phyloP scores from a whole-genome alignment of 805 yeast species.

The Teunomyces tritomae region DNA sequence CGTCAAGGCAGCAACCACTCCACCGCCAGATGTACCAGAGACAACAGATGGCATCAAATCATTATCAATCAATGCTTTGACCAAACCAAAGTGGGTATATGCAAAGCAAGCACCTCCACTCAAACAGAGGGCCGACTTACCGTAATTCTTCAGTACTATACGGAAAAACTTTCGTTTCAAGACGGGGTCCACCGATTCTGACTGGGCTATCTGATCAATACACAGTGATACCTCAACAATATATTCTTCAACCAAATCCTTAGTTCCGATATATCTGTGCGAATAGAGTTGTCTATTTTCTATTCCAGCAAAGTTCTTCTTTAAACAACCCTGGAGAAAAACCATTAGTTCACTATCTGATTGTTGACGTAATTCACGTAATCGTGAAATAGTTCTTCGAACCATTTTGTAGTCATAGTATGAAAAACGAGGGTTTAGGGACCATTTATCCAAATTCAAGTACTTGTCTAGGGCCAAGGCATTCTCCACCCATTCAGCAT shows the following conservation, averaged over 20 bases:
- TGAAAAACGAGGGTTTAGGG: slow-evolving; percentile 54
- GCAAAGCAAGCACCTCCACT: slow-evolving; percentile 83
- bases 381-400: slow-evolving; percentile 42
- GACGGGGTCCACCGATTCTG: slow-evolving; percentile 33
- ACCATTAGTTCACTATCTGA: slow-evolving; percentile 48
- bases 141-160: slow-evolving; percentile 60
- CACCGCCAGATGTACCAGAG: slow-evolving; percentile 83
- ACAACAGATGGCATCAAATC: slow-evolving; percentile 65
- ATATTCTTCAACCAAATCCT: slow-evolving; percentile 54
- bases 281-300: slow-evolving; percentile 71
- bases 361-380: slow-evolving; percentile 34
- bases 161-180: slow-evolving; percentile 54
- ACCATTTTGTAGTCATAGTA: slow-evolving; percentile 69
- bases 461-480: slow-evolving; percentile 58
- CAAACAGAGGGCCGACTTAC: slow-evolving; percentile 67
- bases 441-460: slow-evolving; percentile 65
- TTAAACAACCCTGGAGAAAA: slow-evolving; percentile 63
- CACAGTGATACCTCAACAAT: slow-evolving; percentile 50
- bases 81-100: slow-evolving; percentile 73
- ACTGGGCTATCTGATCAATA: slow-evolving; percentile 41
- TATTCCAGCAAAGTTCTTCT: slow-evolving; percentile 74
- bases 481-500: slow-evolving; percentile 59
- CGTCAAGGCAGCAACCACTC: slow-evolving; percentile 68
- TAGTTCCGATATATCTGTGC: slow-evolving; percentile 75
- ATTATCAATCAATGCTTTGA: slow-evolving; percentile 66